Evolutionary conservation across 176 grass and related monocot genomes (phyloP), one percentile per base, ranked within the genome.

Genomic region (Musa itinerans): DNA sequence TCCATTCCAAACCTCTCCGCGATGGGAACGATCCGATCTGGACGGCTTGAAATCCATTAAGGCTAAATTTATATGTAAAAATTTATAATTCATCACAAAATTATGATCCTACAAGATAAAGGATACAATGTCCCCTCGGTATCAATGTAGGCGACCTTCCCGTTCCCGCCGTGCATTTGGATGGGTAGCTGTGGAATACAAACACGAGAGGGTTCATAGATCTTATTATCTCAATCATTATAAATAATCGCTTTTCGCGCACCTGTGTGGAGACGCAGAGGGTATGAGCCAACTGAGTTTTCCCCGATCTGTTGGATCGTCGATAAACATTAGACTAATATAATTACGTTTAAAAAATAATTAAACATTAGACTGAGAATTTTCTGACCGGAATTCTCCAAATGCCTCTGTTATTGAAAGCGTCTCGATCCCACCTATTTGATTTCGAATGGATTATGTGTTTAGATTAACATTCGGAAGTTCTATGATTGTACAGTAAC

Each of bases 1-100:
- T 93, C 88, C 90, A 98, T 98, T 65, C 88, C 90, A 84, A 98
- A 98, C 73, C 88, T 93, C 79, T 98, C 90, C 74, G 94, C 90
- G 74, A 98, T 93, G 75, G 90, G 92, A 78, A 90, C 89, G 54
- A 96, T 92, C 50, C 89, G 89, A 71, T 96, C 92, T 67, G 92
- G 89, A 27, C 90, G 90, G 50, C 92, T 96, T 59, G 69, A 75
- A n/a, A 22, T 51, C 17, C 68, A 19, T 50, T 20, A 70, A n/a
- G 68, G 29, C 34, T 43, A 43, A 43, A 43, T 43, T 0, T 43
- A 43, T 6, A 43, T 43, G 3, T 43, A 43, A 3, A 34, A 34
- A 34, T 0, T 34, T 43, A 43, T 43, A 43, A 43, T 43, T 43
- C 34, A 43, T 43, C 34, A 6, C 4, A 43, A 43, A 43, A 3